phyloP scores from a whole-genome alignment of 2,329 filamentous ascomycete genomes.

The Paecilomyces sp. region DNA sequence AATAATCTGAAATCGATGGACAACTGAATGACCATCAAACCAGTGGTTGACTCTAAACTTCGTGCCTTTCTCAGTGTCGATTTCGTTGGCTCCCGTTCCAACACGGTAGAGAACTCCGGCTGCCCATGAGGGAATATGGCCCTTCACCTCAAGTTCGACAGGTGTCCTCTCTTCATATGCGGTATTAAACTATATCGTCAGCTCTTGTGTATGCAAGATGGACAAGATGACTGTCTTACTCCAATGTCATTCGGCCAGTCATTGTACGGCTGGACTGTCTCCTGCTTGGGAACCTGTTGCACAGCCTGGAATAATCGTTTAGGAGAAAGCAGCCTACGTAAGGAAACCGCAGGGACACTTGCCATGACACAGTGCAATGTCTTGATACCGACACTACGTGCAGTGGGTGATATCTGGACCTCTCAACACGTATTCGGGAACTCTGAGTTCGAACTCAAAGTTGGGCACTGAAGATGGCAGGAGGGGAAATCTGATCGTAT shows the following conservation, averaged over 20 bases:
- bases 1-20: conserved; percentile 66
- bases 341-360: neutral
- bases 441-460: neutral
- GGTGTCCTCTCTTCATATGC: conserved; percentile 60
- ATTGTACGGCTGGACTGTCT: conserved; percentile 21
- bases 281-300: neutral
- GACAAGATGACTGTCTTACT: conserved; percentile 24
- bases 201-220: conserved; percentile 5
- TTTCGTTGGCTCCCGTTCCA: conserved; percentile 59
- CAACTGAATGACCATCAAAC: conserved; percentile 71
- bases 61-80: conserved; percentile 54
- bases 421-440: neutral
- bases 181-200: conserved; percentile 53
- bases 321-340: neutral
- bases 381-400: neutral
- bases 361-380: neutral
- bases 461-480: neutral
- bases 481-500: neutral
- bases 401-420: neutral
- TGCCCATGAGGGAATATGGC: conserved; percentile 62
- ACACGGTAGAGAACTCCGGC: conserved; percentile 68
- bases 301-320: neutral
- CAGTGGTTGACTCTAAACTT: conserved; percentile 62
- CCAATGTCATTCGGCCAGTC: conserved; percentile 48
- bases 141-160: conserved; percentile 55